Evolutionary conservation across 2,329 filamentous ascomycete genomes (phyloP), one percentile per base, ranked within the genome.

Genomic region (Aspergillus fumigatiaffinis): DNA sequence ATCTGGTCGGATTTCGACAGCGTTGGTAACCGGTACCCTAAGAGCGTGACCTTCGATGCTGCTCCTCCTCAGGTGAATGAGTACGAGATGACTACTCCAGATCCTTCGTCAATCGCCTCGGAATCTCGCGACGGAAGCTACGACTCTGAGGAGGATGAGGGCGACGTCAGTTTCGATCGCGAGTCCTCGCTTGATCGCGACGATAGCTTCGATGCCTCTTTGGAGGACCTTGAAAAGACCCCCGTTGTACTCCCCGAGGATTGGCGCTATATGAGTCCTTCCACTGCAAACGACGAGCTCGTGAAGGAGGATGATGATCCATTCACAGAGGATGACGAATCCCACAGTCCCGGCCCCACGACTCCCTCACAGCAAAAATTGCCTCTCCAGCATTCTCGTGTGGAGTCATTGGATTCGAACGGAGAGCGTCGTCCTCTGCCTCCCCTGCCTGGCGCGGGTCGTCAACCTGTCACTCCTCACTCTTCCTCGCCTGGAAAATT

Each of bases 201-300:
- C 46, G 93, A 97, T 70, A 97, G 93, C 77, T 97, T 97, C 66
- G 93, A 97, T 74, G 93, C 91, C 14, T 96, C 92, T 6, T 82
- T 97, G 1, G 93, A 97, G 75, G 93, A 97, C 69, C 93, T 91
- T 4, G 91, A 96, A 69, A 97, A 97, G 80, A 97, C 94, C 1
- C 94, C 94, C 0, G 94, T 99, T 10, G 93, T 99, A n/a, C 85
- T 95, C 23, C 94, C 94, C 0, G 94, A 97, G 68, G 92, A 97
- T 71, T 99, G 94, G 94, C 87, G 90, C 61, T 90, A 85, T 63
- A 86, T 87, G 82, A 92, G 77, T 77, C 90, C 77, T 71, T 86
- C 80, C 66, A 85, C 74, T 23, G 83, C 79, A n/a, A 80, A 85
- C 60, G 80, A 76, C 14, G 80, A 81, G 25, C 69, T 85, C 41